Percentiles rank a stretch among this genome's conserved stretches.
phyloP scores from a whole-genome alignment of 257 asterid genomes.

The Solanum etuberosum region DNA sequence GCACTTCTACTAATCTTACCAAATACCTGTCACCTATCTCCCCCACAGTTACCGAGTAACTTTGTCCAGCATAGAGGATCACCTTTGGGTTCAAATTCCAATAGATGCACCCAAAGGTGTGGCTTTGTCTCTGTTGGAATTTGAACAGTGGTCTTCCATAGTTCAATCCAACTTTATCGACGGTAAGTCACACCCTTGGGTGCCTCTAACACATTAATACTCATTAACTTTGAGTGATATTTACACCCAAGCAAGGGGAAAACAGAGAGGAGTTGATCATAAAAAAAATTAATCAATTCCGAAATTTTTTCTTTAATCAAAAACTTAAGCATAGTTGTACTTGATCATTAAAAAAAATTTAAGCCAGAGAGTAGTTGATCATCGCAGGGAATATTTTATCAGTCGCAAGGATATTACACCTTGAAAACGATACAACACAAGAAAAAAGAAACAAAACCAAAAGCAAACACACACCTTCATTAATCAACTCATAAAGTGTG shows the following conservation, averaged over 20 bases:
- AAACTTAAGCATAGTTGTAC: neutral
- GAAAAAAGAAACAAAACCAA: neutral
- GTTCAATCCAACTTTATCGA: neutral
- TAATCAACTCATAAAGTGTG: conserved; percentile 43
- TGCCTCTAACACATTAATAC: neutral
- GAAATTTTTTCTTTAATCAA: neutral
- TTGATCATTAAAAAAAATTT: neutral
- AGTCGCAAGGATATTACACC: neutral
- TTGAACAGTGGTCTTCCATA: neutral
- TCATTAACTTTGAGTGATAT: neutral
- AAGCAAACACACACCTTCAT: conserved; percentile 58
- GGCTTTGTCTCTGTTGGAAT: neutral
- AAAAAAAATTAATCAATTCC: neutral
- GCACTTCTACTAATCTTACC: neutral
- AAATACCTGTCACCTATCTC: neutral
- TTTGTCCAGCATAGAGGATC: neutral
- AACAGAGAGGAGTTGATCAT: neutral
- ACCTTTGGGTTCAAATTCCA: neutral
- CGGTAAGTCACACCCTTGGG: neutral
- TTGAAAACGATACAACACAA: neutral
- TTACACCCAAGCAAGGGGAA: neutral
- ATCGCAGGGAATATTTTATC: neutral
- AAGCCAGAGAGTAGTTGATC: neutral
- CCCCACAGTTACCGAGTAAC: neutral
- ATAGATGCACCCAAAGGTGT: neutral